Percentiles rank a stretch among this genome's conserved stretches.
phyloP scores from a whole-genome alignment of 2,329 filamentous ascomycete species.

The Dactylellina cionopaga region DNA sequence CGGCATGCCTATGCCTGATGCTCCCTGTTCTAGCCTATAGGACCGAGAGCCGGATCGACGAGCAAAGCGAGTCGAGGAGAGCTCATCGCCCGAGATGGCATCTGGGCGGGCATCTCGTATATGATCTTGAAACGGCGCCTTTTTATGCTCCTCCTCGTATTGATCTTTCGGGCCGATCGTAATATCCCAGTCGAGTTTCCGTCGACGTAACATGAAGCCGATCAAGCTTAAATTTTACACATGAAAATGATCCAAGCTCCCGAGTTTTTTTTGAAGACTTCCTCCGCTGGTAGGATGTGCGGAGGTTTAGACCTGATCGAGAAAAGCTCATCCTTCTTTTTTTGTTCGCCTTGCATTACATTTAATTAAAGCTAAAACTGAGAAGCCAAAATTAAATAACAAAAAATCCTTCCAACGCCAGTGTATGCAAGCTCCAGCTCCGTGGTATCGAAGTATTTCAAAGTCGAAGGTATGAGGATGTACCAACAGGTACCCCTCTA shows the following conservation, averaged over 20 bases:
- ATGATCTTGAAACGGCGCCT: conserved; percentile 5
- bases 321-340: conserved; percentile 28
- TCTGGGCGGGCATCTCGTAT: not conserved
- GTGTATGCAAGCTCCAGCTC: conserved; percentile 10
- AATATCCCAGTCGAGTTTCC: not conserved
- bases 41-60: conserved; percentile 36
- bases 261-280: no score
- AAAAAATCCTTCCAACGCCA: conserved; percentile 4
- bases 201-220: no score
- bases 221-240: no score
- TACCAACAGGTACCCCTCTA: conserved; percentile 42
- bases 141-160: not conserved
- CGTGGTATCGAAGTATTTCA: no score
- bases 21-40: conserved; percentile 40
- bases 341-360: conserved; percentile 33
- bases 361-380: no score
- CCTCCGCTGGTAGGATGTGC: conserved; percentile 27
- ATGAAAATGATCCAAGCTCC: no score
- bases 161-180: conserved; percentile 9
- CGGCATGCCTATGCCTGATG: conserved; percentile 23
- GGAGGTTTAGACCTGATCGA: conserved; percentile 50
- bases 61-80: conserved; percentile 25
- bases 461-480: conserved; percentile 32
- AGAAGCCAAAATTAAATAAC: not conserved
- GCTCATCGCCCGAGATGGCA: conserved; percentile 41